Percentiles rank a stretch among this genome's conserved stretches.
phyloP scores from a whole-genome alignment of 371 early-diverging fungal genomes.

The Apophysomyces ossiformis region DNA sequence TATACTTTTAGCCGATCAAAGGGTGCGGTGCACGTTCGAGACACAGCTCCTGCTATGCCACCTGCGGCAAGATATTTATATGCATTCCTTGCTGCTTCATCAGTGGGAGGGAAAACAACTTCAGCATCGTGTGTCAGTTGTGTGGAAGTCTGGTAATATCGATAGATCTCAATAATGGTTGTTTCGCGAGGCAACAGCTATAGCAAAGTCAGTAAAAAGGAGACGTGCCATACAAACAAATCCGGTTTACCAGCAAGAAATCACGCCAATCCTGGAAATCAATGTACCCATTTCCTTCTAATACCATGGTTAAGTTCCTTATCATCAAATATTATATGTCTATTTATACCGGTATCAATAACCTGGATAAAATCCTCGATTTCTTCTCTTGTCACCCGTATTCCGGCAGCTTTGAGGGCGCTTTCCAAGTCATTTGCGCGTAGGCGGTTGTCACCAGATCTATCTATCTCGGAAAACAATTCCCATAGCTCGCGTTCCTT shows the following conservation, averaged over 20 bases:
- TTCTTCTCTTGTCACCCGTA: constrained; percentile 66
- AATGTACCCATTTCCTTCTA: constrained; percentile 70
- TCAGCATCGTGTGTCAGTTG: constrained; percentile 66
- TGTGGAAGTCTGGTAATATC: constrained; percentile 63
- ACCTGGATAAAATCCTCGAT: constrained; percentile 66
- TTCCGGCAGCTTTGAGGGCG: constrained; percentile 65
- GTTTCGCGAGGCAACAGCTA: constrained; percentile 47
- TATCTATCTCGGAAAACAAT: constrained; percentile 71
- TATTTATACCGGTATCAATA: constrained; percentile 64
- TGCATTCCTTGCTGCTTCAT: constrained; percentile 45
- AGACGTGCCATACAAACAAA: neutral
- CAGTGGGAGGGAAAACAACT: constrained; percentile 60
- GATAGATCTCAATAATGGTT: constrained; percentile 62
- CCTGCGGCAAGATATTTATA: constrained; percentile 74
- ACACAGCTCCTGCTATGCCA: constrained; percentile 78
- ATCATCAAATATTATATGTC: neutral
- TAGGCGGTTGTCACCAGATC: constrained; percentile 63
- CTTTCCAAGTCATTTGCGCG: constrained; percentile 60
- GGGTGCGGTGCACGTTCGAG: constrained; percentile 80
- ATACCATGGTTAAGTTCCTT: neutral
- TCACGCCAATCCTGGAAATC: constrained; percentile 81
- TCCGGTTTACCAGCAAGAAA: constrained; percentile 62
- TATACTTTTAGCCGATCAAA: constrained; percentile 79
- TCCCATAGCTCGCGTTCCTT: constrained; percentile 74
- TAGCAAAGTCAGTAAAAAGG: neutral